Conservation (phyloP, 306 rosid genomes). For the Alnus rubra region DNA sequence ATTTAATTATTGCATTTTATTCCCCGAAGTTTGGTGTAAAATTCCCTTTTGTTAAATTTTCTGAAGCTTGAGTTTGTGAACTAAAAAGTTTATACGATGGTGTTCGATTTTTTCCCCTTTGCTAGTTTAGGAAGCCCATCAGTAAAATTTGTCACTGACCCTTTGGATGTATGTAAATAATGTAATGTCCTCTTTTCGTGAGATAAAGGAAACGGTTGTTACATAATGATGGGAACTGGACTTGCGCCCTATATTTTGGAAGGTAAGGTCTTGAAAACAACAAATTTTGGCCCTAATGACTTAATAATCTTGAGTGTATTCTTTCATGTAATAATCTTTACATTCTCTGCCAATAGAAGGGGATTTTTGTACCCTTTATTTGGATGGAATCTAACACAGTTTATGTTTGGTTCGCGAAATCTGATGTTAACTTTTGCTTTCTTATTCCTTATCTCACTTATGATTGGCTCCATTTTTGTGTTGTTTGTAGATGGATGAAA, state of each 20-base stretch:
- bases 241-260: background rate
- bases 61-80: background rate
- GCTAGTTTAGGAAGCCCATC: background rate
- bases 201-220: background rate
- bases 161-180: background rate
- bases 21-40: background rate
- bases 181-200: background rate
- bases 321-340: too few species aligned
- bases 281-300: too few species aligned
- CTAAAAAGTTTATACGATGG: background rate
- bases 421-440: too few species aligned
- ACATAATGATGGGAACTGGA: background rate
- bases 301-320: too few species aligned
- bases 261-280: background rate
- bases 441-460: too few species aligned
- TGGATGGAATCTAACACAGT: too few species aligned
- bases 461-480: too few species aligned
- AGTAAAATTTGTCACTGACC: background rate
- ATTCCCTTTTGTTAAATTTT: background rate
- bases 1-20: too few species aligned
- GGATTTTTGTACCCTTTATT: too few species aligned
- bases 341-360: too few species aligned
- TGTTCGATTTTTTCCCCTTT: background rate
- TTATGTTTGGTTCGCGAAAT: too few species aligned
- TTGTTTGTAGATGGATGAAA: too few species aligned